Percentiles rank a stretch among this genome's conserved stretches.
phyloP scores from a whole-genome alignment of 2,329 filamentous ascomycete genomes.

The Leptographium procerum region DNA sequence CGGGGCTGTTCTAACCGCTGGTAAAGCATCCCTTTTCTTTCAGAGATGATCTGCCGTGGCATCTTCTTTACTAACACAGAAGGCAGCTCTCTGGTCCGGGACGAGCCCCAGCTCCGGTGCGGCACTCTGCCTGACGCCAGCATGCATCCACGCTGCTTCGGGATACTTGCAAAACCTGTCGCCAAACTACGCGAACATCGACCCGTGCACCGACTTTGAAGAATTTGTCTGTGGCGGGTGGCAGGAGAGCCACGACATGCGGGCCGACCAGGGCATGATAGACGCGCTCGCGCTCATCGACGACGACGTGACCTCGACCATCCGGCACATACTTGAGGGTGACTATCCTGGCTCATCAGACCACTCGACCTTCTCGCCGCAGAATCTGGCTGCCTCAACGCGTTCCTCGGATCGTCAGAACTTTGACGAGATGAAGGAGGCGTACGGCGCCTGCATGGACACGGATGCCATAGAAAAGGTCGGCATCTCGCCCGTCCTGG shows the following conservation, averaged over 20 bases:
- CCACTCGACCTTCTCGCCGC: slow-evolving; percentile 33
- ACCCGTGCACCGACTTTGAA: slow-evolving; percentile 49
- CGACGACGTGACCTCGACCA: slow-evolving; percentile 45
- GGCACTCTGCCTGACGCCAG: slow-evolving; percentile 41
- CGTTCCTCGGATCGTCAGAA: slow-evolving; percentile 45
- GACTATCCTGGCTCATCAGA: slow-evolving; percentile 32
- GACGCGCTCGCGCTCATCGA: slow-evolving; percentile 51
- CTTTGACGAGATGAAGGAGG: slow-evolving; percentile 53
- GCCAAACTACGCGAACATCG: slow-evolving; percentile 46
- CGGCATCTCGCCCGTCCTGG: slow-evolving; percentile 43
- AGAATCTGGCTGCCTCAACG: slow-evolving; percentile 21
- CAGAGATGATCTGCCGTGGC: not conserved
- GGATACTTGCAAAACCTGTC: slow-evolving; percentile 51
- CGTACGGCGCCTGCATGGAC: slow-evolving; percentile 56
- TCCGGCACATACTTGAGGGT: slow-evolving; percentile 53
- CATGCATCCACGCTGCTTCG: slow-evolving; percentile 52
- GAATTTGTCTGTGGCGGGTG: slow-evolving; percentile 51
- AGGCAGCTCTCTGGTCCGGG: slow-evolving; percentile 1
- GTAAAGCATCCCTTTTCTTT: not conserved
- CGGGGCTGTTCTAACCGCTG: not conserved
- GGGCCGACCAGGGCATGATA: slow-evolving; percentile 48
- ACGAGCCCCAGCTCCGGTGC: slow-evolving; percentile 2
- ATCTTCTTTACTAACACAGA: not conserved
- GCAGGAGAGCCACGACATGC: slow-evolving; percentile 51
- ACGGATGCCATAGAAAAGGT: slow-evolving; percentile 42